phyloP scores from a whole-genome alignment of 2,329 filamentous ascomycete species.

The Aspergillus pseudotamarii region DNA sequence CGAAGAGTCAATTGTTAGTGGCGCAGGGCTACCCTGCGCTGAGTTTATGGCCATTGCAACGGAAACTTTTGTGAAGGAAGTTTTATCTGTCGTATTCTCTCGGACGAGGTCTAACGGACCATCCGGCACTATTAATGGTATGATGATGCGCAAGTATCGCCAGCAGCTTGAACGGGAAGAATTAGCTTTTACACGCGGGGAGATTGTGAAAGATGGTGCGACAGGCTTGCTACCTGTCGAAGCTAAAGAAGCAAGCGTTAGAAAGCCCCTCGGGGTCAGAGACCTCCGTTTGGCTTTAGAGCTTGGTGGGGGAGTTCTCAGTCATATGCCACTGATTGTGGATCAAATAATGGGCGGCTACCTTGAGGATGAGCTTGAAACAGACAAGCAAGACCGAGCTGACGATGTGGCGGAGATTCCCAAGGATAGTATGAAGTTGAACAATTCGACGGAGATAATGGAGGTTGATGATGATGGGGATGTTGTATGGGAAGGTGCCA shows the following conservation, averaged over 20 bases:
- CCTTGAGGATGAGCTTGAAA: constrained; percentile 74
- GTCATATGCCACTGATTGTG: constrained; percentile 74
- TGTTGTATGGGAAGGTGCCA: constrained; percentile 44
- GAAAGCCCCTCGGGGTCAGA: constrained; percentile 72
- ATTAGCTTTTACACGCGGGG: constrained; percentile 70
- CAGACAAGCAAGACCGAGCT: constrained; percentile 38
- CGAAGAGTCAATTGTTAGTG: constrained; percentile 62
- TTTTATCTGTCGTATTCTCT: constrained; percentile 57
- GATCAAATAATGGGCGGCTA: constrained; percentile 71
- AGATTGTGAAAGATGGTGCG: constrained; percentile 69
- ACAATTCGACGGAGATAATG: constrained; percentile 38
- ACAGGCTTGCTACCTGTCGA: constrained; percentile 80
- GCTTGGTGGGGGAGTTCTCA: constrained; percentile 74
- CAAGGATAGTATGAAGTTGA: constrained; percentile 24
- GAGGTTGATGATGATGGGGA: constrained; percentile 44
- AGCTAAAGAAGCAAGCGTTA: constrained; percentile 71
- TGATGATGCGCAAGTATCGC: constrained; percentile 79
- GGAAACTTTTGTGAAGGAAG: constrained; percentile 66
- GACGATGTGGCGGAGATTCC: constrained; percentile 27
- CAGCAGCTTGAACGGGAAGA: constrained; percentile 77
- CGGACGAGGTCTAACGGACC: constrained; percentile 60
- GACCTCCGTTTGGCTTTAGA: constrained; percentile 77
- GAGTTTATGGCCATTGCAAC: constrained; percentile 64
- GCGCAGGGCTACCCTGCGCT: constrained; percentile 56
- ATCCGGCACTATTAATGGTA: constrained; percentile 67